Evolutionary conservation across 2,329 filamentous ascomycete species (phyloP), one percentile per base, ranked within the genome.

Genomic region (Pestalotiopsis sp.): DNA sequence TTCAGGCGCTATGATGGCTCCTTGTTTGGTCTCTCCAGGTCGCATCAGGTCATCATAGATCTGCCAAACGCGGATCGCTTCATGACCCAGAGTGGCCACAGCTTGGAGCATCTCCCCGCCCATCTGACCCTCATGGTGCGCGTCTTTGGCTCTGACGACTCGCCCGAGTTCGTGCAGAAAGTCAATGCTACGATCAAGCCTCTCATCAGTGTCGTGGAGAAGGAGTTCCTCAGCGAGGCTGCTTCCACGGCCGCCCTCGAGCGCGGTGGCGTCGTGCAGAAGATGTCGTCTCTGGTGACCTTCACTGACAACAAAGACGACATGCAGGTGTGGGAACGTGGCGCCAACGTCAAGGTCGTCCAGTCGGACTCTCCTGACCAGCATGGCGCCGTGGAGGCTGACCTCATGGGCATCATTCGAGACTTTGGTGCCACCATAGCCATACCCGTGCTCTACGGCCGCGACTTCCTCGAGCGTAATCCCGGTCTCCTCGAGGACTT

Each of bases 21-120:
- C 4, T n/a, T 70, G 20, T 72, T 62, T 36, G 71, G 71, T 36
- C 68, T 77, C 20, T 79, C 77, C 72, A 70, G 72, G 12, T 68
- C 72, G n/a, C 70, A 76, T 39, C 74, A 75, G 58, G 71, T 75
- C 27, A 69, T 75, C 45, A 71, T 75, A 56, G 72, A 76, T 41
- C 74, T 69, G 39, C 60, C 69, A 13, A 69, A 68, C 36, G 60
- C 67, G 7, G 71, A 72, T 25, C 59, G 64, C n/a, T 64, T 71
- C 39, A 62, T 71, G 52, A 60, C 69, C 2, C 67, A 71, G 49
- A 41, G 59, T 17, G 39, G 49, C 25, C 68, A 66, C 45, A 64
- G 39, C 25, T 59, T 66, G 17, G 52, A 59, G 14, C 60, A 31
- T 14, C 20, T 62, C 3, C 67, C 60, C 6, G 25, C 66, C 9